Evolutionary conservation across 2,329 filamentous ascomycete species (phyloP), one percentile per base, ranked within the genome.

Genomic region (Neurospora sp.): DNA sequence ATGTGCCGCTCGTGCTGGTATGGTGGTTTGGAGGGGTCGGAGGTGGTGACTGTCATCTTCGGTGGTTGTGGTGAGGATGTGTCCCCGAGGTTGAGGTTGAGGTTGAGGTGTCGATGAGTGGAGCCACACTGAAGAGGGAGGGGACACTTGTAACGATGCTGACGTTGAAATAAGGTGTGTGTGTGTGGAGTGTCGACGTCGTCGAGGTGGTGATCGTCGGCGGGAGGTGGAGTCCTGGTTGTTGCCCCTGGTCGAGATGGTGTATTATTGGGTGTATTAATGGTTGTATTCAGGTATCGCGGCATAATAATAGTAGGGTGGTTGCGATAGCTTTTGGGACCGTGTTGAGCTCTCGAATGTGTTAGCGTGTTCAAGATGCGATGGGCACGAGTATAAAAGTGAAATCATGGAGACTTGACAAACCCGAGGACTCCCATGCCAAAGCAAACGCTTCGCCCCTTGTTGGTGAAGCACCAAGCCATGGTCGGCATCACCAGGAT

Each of bases 1-100:
- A 95, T 86, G 75, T 90, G 84, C 74, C 93, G 87, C 82, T 97
- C 93, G 72, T 89, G 87, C 71, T 86, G 82, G 84, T 95, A 96
- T 68, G 83, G 42, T 67, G 38, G 52, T 5, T 36, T 62, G 15
- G 28, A 62, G 23, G 28, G 13, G 52, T 62, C 7, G 28, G 52
- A 23, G 19, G 46, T 23, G 43, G 43, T 28, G 19, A 28, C 52
- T 62, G 52, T 36, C 52, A 62, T 62, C 28, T 58, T 58, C 2
- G 3, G 23, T 28, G 23, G 23, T 28, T 28, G 46, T 15, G 46
- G 19, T 28, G 46, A 46, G 42, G 40, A 19, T 1, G 19, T 52
- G 4, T 33, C 7, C 33, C 33, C 8, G 33, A 33, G 33, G 33
- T 33, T 36, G 33, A 36, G 28, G 19, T 33, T 62, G 23, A 62